These are phyloP conservation scores for Lineolata rhizophorae DNA, from an alignment of 495 filamentous ascomycete genomes.

Conservation along the genomic window DNA sequence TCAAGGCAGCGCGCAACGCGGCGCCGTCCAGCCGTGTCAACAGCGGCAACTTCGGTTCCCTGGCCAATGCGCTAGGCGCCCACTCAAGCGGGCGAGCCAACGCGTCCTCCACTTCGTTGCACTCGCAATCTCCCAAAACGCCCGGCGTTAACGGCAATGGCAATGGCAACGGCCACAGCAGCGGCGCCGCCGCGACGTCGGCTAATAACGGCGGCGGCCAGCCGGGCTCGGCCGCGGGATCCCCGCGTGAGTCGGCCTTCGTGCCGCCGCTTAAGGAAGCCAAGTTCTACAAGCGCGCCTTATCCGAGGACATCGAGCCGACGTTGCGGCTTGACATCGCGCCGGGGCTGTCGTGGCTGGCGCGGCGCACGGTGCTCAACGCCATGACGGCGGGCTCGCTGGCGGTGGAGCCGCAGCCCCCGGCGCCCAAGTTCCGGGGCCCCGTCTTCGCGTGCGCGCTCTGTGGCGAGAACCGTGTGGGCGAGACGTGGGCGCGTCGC, in stretches of 20 bases:
- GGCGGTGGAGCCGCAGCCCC: constrained; percentile 68
- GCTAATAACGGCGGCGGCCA: constrained; percentile 17
- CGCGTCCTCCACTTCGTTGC: constrained; percentile 27
- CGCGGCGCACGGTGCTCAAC: constrained; percentile 57
- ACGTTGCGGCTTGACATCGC: constrained; percentile 74
- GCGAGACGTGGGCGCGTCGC: neutral
- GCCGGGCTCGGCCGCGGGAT: constrained; percentile 9
- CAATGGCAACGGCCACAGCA: constrained; percentile 7
- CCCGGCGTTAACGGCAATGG: constrained; percentile 24
- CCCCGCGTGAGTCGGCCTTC: constrained; percentile 7
- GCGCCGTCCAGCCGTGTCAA: constrained; percentile 38
- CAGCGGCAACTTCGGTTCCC: constrained; percentile 43
- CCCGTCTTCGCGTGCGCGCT: constrained; percentile 54
- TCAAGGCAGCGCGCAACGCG: constrained; percentile 38
- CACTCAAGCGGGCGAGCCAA: no score
- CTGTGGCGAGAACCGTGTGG: constrained; percentile 53
- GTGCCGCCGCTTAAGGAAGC: constrained; percentile 47
- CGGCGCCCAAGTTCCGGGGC: constrained; percentile 27
- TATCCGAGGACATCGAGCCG: constrained; percentile 85
- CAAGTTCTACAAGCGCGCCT: constrained; percentile 73
- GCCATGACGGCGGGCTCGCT: constrained; percentile 72
- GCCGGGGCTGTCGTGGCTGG: constrained; percentile 83
- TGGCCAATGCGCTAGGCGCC: no score
- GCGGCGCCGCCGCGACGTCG: constrained; percentile 8
- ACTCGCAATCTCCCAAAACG: no score